Base-by-base conservation (phyloP, 148 eudicot genomes). In the Spergularia marina region DNA sequence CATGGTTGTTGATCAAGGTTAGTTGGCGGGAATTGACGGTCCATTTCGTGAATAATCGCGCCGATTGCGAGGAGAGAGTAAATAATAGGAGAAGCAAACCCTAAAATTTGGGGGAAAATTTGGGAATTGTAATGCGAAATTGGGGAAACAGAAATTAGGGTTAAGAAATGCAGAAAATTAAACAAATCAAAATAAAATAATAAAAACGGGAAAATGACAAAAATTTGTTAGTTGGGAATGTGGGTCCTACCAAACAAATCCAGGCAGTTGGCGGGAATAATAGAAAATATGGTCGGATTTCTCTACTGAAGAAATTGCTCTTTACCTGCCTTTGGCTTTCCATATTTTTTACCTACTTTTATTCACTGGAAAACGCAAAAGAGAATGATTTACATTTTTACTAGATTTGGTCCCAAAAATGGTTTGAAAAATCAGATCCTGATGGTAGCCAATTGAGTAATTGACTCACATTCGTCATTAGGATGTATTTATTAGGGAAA, bases 191-290 rank as follows among this genome's bases (percentile, higher is more conserved):
- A 9, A 12, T 6, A 59, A 7, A 44, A 52, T 11, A 16, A 36
- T 6, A 14, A 54, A 44, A 12, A n/a, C n/a, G 0, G 25, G 44
- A 47, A 51, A 65, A 21, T 56, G 12, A 21, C 0, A 53, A 53
- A 23, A 36, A 3, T 21, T 20, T 3, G 71, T 12, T 21, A 52
- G 7, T 39, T 65, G 18, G 20, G 20, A 5, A 30, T 30, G 41
- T 54, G 39, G 82, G 82, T 6, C 71, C 73, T 59, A 80, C 79
- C 79, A 59, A 65, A 76, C 12, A 47, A n/a, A 81, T 57, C 34
- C 41, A 76, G 51, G 76, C 52, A 51, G 52, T 55, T 71, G 83
- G 83, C 83, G 83, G 79, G 83, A 75, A 80, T 7, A 34, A 17
- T n/a, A 62, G 49, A 10, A 10, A n/a, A 15, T 53, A 13, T 6